These are phyloP conservation scores for Sanghuangporus baumii DNA, from an alignment of 1,284 basidiomycete species.

Conservation along the genomic window DNA sequence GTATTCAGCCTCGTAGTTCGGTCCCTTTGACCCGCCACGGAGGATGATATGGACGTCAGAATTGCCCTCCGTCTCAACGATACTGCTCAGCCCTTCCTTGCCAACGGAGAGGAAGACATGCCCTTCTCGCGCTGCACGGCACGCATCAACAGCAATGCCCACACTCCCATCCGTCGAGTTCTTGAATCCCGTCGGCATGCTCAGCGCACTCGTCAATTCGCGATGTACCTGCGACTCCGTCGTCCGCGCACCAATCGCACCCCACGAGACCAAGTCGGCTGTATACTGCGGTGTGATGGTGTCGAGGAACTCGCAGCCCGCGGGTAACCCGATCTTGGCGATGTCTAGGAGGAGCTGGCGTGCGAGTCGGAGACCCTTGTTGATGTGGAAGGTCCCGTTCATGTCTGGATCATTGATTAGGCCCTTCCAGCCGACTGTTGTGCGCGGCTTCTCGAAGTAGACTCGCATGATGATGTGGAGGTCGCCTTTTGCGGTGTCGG, in stretches of 20 bases:
- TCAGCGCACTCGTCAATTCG: slow-evolving; percentile 77
- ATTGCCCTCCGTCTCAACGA: slow-evolving; percentile 89
- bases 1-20: slow-evolving; percentile 78
- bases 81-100: slow-evolving; percentile 87
- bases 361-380: slow-evolving; percentile 91
- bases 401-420: slow-evolving; percentile 94
- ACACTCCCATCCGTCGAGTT: slow-evolving; percentile 75
- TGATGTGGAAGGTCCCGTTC: slow-evolving; percentile 88
- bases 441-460: slow-evolving; percentile 95
- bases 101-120: slow-evolving; percentile 94
- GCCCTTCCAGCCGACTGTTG: slow-evolving; percentile 98
- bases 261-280: slow-evolving; percentile 95
- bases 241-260: slow-evolving; percentile 93
- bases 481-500: slow-evolving; percentile 77
- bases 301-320: slow-evolving; percentile 87
- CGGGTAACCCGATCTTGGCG: slow-evolving; percentile 79
- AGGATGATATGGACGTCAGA: slow-evolving; percentile 90
- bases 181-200: slow-evolving; percentile 86
- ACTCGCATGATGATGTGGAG: slow-evolving; percentile 95
- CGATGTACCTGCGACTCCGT: slow-evolving; percentile 97
- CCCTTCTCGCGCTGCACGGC: slow-evolving; percentile 77
- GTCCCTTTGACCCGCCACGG: slow-evolving; percentile 80
- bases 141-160: slow-evolving; percentile 86
- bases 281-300: slow-evolving; percentile 92
- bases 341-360: slow-evolving; percentile 86